These are phyloP conservation scores for Sporothrix pseudoabietina DNA, from an alignment of 2,329 filamentous ascomycete species.

Conservation along the genomic window DNA sequence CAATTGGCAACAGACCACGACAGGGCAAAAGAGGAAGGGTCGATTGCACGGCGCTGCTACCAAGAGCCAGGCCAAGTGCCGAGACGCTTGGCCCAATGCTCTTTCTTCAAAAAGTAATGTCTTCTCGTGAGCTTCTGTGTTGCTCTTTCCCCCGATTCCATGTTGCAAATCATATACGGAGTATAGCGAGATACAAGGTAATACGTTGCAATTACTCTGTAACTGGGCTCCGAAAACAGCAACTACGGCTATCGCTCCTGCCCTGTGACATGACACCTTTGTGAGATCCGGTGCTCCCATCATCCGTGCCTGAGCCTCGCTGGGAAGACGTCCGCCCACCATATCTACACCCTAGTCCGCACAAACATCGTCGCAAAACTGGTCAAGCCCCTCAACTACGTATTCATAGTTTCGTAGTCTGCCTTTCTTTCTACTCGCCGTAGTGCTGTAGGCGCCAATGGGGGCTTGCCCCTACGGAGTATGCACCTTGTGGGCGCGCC, in stretches of 20 bases:
- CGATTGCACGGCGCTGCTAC: background rate
- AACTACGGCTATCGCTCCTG: background rate
- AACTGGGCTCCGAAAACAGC: too few species aligned
- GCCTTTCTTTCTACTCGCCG: background rate
- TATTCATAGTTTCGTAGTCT: slow-evolving; percentile 1
- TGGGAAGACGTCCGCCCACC: background rate
- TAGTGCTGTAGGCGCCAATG: background rate
- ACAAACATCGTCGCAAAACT: slow-evolving; percentile 21
- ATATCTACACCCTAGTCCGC: background rate
- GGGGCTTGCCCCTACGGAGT: background rate
- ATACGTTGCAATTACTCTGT: too few species aligned
- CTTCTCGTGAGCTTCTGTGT: background rate
- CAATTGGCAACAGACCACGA: background rate
- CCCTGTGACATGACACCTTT: slow-evolving; percentile 8
- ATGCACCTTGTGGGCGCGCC: background rate
- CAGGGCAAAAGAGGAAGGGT: background rate
- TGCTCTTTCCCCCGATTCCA: background rate
- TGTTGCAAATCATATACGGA: background rate
- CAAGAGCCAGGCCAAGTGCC: slow-evolving; percentile 21
- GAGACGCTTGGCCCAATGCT: slow-evolving; percentile 25
- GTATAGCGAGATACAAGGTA: too few species aligned
- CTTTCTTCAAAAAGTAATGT: background rate
- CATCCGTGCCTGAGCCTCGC: slow-evolving; percentile 24
- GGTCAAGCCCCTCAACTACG: background rate
- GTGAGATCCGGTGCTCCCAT: slow-evolving; percentile 9